Conservation (phyloP, 139 green algal genomes). For the Medakamo hakoo region DNA sequence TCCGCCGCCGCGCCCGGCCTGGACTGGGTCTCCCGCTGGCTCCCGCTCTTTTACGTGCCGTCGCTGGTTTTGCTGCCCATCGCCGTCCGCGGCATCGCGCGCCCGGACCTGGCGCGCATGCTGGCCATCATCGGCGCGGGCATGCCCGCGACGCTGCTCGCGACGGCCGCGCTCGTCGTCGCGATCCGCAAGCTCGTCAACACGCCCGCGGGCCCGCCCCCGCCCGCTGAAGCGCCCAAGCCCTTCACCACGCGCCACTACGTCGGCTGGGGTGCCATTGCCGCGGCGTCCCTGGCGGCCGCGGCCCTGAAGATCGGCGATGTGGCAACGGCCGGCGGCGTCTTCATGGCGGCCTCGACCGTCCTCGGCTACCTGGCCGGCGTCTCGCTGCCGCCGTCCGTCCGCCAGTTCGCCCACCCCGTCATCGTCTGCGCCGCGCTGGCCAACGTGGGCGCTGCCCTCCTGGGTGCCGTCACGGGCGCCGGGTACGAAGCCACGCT, state of each 20-base stretch:
- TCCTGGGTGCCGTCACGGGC: constrained; percentile 26
- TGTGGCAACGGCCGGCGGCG: not conserved
- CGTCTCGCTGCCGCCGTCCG: constrained; percentile 7
- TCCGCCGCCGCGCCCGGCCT: constrained; percentile 25
- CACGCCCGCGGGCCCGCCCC: constrained; percentile 29
- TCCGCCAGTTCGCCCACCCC: constrained; percentile 41
- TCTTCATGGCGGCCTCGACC: constrained; percentile 26
- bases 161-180: constrained; percentile 39
- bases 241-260: constrained; percentile 23
- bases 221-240: not conserved
- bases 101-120: constrained; percentile 29
- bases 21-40: constrained; percentile 66
- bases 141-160: constrained; percentile 38
- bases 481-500: constrained; percentile 27
- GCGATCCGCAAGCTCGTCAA: constrained; percentile 32
- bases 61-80: constrained; percentile 66
- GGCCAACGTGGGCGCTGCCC: constrained; percentile 27
- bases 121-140: constrained; percentile 27
- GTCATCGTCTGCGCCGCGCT: constrained; percentile 39
- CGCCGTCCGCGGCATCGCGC: constrained; percentile 37
- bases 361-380: constrained; percentile 45
- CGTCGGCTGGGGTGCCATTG: constrained; percentile 27
- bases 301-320: not conserved
- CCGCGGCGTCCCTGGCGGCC: constrained; percentile 1
- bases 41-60: constrained; percentile 80